Conservation (phyloP, 1,284 basidiomycete species). For the Irpex sp. region DNA sequence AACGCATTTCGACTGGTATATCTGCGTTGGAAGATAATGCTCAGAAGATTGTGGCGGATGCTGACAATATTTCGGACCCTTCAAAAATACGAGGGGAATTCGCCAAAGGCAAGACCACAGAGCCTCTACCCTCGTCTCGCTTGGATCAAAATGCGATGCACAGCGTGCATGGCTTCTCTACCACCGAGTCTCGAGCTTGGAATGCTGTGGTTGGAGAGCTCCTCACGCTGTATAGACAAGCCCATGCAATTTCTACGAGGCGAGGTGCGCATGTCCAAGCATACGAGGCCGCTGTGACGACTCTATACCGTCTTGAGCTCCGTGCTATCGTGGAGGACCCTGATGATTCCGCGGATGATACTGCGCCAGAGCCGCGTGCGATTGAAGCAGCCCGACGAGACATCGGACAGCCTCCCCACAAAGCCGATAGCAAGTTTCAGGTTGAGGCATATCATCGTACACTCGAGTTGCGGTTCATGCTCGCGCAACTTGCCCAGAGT, state of each 20-base stretch:
- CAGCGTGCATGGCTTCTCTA: constrained; percentile 28
- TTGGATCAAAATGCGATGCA: constrained; percentile 15
- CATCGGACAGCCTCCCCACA: constrained; percentile 49
- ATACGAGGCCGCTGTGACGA: constrained; percentile 47
- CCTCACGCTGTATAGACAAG: constrained; percentile 31
- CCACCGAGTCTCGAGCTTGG: constrained; percentile 33
- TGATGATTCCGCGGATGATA: constrained; percentile 23
- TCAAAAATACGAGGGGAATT: constrained; percentile 5
- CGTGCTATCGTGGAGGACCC: constrained; percentile 30
- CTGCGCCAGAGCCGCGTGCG: constrained; percentile 36
- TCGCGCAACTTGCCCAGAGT: constrained; percentile 33
- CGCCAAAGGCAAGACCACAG: constrained; percentile 6
- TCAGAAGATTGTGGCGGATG: constrained; percentile 9
- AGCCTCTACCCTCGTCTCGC: constrained; percentile 9
- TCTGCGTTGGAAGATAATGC: constrained; percentile 8
- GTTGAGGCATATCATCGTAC: constrained; percentile 48
- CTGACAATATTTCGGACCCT: constrained; percentile 8
- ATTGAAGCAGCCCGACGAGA: constrained; percentile 41
- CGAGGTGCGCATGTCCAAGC: constrained; percentile 46
- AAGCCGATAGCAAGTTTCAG: constrained; percentile 45
- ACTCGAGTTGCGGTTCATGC: constrained; percentile 38
- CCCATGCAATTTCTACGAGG: constrained; percentile 32
- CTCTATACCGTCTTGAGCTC: constrained; percentile 43
- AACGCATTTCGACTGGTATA: constrained; percentile 17
- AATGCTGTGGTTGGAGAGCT: constrained; percentile 27